Percentiles rank a stretch among this genome's conserved stretches.
Evolutionary conservation across 2,329 filamentous ascomycete genomes (phyloP).

Genomic region (Fusarium ambrosium): DNA sequence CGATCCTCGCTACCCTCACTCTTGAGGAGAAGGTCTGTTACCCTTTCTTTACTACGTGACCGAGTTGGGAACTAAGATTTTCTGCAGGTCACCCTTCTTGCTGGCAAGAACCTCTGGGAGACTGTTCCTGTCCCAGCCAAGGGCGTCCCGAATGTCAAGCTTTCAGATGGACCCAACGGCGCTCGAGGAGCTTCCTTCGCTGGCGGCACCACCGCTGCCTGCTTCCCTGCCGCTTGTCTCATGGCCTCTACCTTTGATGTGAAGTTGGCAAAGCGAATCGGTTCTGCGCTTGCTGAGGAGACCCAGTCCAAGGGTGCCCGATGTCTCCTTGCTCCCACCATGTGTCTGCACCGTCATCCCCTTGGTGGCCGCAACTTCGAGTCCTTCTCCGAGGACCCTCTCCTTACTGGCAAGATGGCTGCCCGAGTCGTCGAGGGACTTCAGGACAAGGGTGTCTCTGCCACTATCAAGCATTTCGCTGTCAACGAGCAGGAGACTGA

Average conservation of each 20-base stretch:
- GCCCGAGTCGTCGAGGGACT: slow-evolving; percentile 53
- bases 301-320: slow-evolving; percentile 74
- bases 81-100: slow-evolving; percentile 42
- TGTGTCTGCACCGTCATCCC: slow-evolving; percentile 47
- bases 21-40: slow-evolving; percentile 50
- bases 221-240: slow-evolving; percentile 49
- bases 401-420: slow-evolving; percentile 47
- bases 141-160: slow-evolving; percentile 42
- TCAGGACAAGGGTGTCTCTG: slow-evolving; percentile 56
- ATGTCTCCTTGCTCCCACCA: slow-evolving; percentile 64
- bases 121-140: slow-evolving; percentile 44
- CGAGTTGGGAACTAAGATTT: slow-evolving; percentile 5
- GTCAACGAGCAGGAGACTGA: slow-evolving; percentile 56
- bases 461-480: slow-evolving; percentile 61
- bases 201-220: slow-evolving; percentile 43
- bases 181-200: slow-evolving; percentile 44
- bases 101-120: slow-evolving; percentile 46
- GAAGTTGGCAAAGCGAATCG: slow-evolving; percentile 68
- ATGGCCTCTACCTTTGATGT: slow-evolving; percentile 75
- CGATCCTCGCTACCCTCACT: slow-evolving; percentile 47
- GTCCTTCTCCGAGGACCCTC: slow-evolving; percentile 46
- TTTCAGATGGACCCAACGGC: slow-evolving; percentile 47
- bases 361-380: slow-evolving; percentile 48
- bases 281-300: slow-evolving; percentile 70
- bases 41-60: background rate